Percentiles rank a stretch among this genome's conserved stretches.
Evolutionary conservation across 2,329 filamentous ascomycete species (phyloP).

Genomic region (Colletotrichum paranaense): DNA sequence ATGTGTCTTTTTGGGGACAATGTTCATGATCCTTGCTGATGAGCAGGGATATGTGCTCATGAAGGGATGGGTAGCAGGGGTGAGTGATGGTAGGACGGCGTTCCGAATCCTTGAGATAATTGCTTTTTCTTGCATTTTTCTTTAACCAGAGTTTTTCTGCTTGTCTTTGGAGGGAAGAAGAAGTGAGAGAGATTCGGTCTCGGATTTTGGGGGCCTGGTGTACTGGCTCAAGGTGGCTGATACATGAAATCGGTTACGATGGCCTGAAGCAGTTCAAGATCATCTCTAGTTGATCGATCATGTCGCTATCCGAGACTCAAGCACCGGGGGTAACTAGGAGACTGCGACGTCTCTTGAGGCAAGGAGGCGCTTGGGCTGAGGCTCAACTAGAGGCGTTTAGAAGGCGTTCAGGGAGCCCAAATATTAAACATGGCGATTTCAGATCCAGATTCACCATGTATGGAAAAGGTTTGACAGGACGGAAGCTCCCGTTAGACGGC

Average conservation of each 20-base stretch:
- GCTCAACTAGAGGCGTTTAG: constrained; percentile 3
- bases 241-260: constrained; percentile 9
- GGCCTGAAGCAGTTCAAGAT: not conserved
- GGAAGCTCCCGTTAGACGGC: not conserved
- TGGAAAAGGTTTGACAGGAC: not conserved
- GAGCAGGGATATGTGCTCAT: not conserved
- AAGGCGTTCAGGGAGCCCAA: not conserved
- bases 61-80: not conserved
- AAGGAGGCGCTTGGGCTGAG: constrained; percentile 20
- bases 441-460: not conserved
- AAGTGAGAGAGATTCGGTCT: not conserved
- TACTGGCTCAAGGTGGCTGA: not conserved
- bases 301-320: not conserved
- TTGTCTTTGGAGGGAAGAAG: not conserved
- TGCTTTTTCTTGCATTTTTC: constrained; percentile 19
- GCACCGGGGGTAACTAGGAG: not conserved
- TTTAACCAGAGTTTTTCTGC: not conserved
- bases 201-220: not conserved
- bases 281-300: not conserved
- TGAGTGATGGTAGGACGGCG: not conserved
- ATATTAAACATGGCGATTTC: not conserved
- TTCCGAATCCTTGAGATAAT: not conserved
- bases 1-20: not conserved
- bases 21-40: not conserved
- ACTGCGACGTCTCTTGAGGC: not conserved